Evolutionary conservation across 2,329 filamentous ascomycete species (phyloP), one percentile per base, ranked within the genome.

Genomic region (Microsporum canis): DNA sequence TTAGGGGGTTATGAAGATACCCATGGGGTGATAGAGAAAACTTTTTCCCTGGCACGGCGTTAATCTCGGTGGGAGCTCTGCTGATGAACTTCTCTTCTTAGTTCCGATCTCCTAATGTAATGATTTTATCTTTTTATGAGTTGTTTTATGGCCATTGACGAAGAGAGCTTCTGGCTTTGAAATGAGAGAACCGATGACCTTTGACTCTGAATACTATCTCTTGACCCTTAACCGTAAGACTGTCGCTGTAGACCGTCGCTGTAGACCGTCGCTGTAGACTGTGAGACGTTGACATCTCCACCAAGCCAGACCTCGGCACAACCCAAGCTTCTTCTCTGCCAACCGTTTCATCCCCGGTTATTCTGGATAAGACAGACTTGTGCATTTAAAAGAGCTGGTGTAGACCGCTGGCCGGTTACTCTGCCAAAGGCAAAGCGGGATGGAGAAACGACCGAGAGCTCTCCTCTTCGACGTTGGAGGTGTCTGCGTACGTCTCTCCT

Each of bases 391-490:
- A 29, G 23, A 47, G 8, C 10, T 17, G 12, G 27, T 33, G 49
- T 53, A 33, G 33, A 34, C 27, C 10, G 31, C 49, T 33, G 49
- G 31, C 49, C 31, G 27, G 27, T 33, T 8, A n/a, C 45, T 34
- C 31, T 47, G 23, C 17, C 17, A 10, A 23, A 29, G 4, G 12
- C 12, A 7, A 34, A n/a, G 5, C 49, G 33, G 5, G 31, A 53
- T 53, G 49, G 49, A 23, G 3, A 34, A 53, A 53, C 49, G 67
- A 60, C 88, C 88, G 34, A 88, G 88, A 67, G 88, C 89, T 60
- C 77, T 95, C 36, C 79, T 99, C 27, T 97, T 97, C 73, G 94
- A 99, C 75, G 94, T 99, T 67, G 94, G 94, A 43, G 94, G 94
- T 64, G 94, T 99, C 67, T 95, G 90, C 80, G 92, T 96, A 87